These are phyloP conservation scores for Penicillium pancosmium DNA, from an alignment of 495 filamentous ascomycete species.

Conservation along the genomic window DNA sequence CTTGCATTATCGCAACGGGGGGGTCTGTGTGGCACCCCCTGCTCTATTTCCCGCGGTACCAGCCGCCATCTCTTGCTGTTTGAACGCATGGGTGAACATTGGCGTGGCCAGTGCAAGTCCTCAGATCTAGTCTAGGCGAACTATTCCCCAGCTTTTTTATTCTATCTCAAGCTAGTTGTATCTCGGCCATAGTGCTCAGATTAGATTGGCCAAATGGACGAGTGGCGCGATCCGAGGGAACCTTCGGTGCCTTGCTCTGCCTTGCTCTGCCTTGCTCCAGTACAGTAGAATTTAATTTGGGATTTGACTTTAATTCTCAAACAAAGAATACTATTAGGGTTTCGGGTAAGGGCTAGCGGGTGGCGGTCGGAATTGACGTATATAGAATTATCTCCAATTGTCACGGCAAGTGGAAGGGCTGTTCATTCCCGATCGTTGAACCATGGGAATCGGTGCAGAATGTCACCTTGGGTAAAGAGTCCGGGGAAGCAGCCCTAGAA, in stretches of 20 bases:
- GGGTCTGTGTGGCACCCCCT: neutral
- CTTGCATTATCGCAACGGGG: neutral
- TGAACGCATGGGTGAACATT: slow-evolving; percentile 1
- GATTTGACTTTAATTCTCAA: neutral
- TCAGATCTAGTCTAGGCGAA: neutral
- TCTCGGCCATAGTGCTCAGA: too few relatives aligned
- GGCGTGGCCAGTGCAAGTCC: neutral
- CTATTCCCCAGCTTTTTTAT: slow-evolving; percentile 3
- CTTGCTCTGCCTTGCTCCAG: too few relatives aligned
- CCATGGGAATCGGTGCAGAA: neutral
- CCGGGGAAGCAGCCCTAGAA: slow-evolving; percentile 1
- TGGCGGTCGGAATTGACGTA: neutral
- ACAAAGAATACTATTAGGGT: slow-evolving; percentile 1
- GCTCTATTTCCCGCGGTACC: neutral
- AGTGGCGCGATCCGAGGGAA: neutral
- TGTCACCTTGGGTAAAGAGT: neutral
- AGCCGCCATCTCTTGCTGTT: neutral
- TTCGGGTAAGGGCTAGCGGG: neutral
- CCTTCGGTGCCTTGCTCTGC: neutral
- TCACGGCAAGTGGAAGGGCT: neutral
- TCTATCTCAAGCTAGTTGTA: neutral
- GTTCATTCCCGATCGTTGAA: neutral
- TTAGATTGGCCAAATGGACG: neutral
- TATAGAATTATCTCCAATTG: neutral
- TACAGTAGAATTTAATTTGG: neutral